A percentile compares a stretch with the other conserved stretches of the same genome.
These are phyloP conservation scores for Ustilago sp. DNA, from an alignment of 1,284 basidiomycete species.

Conservation along the genomic window DNA sequence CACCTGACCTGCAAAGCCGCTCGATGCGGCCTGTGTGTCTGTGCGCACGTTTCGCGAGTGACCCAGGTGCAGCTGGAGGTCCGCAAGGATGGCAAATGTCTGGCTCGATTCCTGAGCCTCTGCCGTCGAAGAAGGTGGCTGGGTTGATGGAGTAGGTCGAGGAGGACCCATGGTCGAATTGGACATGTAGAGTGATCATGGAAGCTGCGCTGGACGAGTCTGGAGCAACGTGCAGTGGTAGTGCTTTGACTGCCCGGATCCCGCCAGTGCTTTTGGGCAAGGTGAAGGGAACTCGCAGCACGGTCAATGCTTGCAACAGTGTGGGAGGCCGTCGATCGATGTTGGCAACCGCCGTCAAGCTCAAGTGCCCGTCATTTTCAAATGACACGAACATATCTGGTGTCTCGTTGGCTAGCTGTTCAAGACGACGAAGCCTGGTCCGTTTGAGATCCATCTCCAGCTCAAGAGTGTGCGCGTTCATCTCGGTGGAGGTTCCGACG, in stretches of 20 bases:
- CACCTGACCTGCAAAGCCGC: conserved; percentile 16
- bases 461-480: conserved; percentile 30
- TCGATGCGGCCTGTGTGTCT: conserved; percentile 30
- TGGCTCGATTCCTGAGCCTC: conserved; percentile 39
- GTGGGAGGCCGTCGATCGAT: conserved; percentile 59
- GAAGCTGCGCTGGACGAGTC: conserved; percentile 34
- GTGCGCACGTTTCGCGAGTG: background rate
- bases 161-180: conserved; percentile 16
- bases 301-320: conserved; percentile 50
- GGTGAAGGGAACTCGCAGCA: conserved; percentile 38
- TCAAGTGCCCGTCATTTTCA: conserved; percentile 33
- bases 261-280: conserved; percentile 5
- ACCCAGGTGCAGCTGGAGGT: conserved; percentile 5
- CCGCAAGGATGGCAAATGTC: conserved; percentile 36
- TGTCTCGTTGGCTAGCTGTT: conserved; percentile 55
- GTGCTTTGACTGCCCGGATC: conserved; percentile 16
- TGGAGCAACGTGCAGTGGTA: conserved; percentile 24
- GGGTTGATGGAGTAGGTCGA: conserved; percentile 44
- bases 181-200: conserved; percentile 31
- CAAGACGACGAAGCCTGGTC: conserved; percentile 43
- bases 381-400: conserved; percentile 56
- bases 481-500: conserved; percentile 18
- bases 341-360: conserved; percentile 53
- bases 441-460: conserved; percentile 45
- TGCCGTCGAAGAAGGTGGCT: conserved; percentile 54